Percentiles rank a stretch among this genome's conserved stretches.
phyloP scores from a whole-genome alignment of 169 alveolate species.

The Plasmodium blacklocki region DNA sequence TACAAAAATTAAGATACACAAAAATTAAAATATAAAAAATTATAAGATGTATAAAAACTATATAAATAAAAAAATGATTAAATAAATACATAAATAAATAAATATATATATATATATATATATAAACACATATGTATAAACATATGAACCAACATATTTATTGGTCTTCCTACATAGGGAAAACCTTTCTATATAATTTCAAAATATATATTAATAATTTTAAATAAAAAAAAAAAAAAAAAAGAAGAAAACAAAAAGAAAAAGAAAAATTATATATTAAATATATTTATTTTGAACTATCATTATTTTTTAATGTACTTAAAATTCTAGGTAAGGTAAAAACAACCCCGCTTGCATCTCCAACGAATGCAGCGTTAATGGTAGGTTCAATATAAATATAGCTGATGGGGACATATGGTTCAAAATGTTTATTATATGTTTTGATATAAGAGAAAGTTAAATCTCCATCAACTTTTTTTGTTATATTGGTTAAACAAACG shows the following conservation, averaged over 20 bases:
- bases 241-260: background rate
- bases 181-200: too few species aligned
- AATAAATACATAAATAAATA: too few species aligned
- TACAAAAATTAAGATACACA: too few species aligned
- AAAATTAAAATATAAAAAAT: too few species aligned
- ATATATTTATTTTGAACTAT: conserved; percentile 2
- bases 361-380: conserved; percentile 69
- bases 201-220: background rate
- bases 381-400: conserved; percentile 51
- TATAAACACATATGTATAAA: too few species aligned
- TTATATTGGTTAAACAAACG: conserved; percentile 55
- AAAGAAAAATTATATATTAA: background rate
- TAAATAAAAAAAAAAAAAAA: background rate
- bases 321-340: conserved; percentile 63
- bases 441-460: conserved; percentile 41
- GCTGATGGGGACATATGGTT: conserved; percentile 69
- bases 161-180: too few species aligned
- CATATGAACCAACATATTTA: too few species aligned
- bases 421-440: conserved; percentile 54
- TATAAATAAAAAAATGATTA: too few species aligned
- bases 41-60: too few species aligned
- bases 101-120: too few species aligned
- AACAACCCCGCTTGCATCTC: conserved; percentile 76
- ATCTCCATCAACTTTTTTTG: conserved; percentile 63
- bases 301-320: conserved; percentile 33